Percentiles rank a stretch among this genome's conserved stretches.
These are phyloP conservation scores for Trametes cingulata DNA, from an alignment of 768 basidiomycete species.

Conservation along the genomic window DNA sequence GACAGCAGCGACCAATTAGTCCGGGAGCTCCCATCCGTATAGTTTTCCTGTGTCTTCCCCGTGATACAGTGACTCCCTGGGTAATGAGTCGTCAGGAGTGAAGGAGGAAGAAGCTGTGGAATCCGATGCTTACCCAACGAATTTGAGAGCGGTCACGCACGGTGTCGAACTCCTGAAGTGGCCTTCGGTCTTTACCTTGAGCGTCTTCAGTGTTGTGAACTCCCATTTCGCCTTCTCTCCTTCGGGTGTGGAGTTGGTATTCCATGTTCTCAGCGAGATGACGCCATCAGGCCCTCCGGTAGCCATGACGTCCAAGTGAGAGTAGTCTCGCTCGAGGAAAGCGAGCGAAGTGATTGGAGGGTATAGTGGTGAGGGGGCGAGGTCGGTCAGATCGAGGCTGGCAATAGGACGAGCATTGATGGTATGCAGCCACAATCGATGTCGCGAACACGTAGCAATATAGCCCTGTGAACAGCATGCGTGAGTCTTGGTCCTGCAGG, in stretches of 20 bases:
- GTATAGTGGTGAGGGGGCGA: conserved; percentile 29
- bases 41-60: conserved; percentile 66
- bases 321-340: conserved; percentile 90
- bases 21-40: conserved; percentile 58
- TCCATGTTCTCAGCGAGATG: conserved; percentile 84
- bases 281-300: conserved; percentile 76
- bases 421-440: conserved; percentile 76
- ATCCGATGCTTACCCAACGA: conserved; percentile 61
- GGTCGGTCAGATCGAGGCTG: conserved; percentile 58
- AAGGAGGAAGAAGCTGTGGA: too few species aligned
- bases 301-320: conserved; percentile 74
- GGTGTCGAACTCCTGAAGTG: conserved; percentile 44
- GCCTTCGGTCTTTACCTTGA: conserved; percentile 53
- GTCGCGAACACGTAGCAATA: conserved; percentile 78
- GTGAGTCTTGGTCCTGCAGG: not conserved
- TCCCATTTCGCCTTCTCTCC: conserved; percentile 74
- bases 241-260: conserved; percentile 67
- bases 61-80: conserved; percentile 61
- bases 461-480: conserved; percentile 58
- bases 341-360: conserved; percentile 69
- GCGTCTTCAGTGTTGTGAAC: conserved; percentile 65
- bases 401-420: conserved; percentile 84
- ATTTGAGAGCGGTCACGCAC: conserved; percentile 75
- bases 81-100: not conserved
- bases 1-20: conserved; percentile 28